Base-by-base conservation (phyloP, 305 asterid genomes). In the Striga hermonthica region DNA sequence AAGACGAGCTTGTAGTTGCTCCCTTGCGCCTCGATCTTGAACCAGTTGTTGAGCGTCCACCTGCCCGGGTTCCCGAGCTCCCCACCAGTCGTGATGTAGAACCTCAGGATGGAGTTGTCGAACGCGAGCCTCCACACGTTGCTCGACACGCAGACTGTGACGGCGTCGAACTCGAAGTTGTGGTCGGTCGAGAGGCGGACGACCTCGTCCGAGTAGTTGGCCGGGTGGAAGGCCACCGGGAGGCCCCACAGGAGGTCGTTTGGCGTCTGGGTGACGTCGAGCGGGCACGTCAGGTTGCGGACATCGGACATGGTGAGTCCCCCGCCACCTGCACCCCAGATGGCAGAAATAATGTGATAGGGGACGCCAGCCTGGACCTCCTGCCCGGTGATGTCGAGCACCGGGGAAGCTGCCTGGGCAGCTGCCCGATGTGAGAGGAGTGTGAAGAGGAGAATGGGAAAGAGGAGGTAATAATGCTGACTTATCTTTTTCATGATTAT, bases 301-400 rank as follows among this genome's bases (percentile, higher is more conserved):
- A 60, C 49, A 68, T 28, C 38, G 67, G 56, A 56, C 16, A 76
- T 66, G 1, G 83, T 80, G 28, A 83, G 82, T 28, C 87, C 87
- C 35, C 87, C 87, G 4, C 93, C 93, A 0, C 84, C 84, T n/a
- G 77, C 53, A 67, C 87, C 89, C 3, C 82, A 84, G 7, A 76
- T 3, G 5, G 76, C 78, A 0, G 94, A 88, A 3, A 80, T 34
- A 7, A 86, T 70, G 82, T 80, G 62, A 75, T 86, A 83, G 37
- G 70, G 55, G 4, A 36, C 56, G 7, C 82, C 83, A 0, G 75
- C 60, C 3, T 43, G 75, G 72, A 83, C 68, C 4, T 34, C 10
- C 3, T 78, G 67, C 7, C 84, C 76, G 9, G 54, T 71, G 1
- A 54, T 72, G 76, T 83, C 87, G 56, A 79, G 59, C 47, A 82